Conservation (phyloP, 345 rosid species). For the Hibiscus mutabilis region DNA sequence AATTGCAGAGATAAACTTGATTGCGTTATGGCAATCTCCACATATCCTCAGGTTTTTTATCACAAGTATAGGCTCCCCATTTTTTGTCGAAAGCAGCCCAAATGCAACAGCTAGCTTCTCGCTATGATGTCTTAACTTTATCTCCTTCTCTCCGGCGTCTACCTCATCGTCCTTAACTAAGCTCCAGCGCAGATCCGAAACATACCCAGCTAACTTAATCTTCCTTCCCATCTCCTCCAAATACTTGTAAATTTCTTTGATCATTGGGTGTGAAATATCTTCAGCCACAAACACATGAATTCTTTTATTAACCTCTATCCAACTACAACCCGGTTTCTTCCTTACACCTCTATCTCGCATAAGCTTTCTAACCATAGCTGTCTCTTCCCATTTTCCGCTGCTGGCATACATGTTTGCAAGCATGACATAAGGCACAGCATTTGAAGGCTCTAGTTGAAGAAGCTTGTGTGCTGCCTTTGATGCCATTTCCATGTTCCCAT, state of each 20-base stretch:
- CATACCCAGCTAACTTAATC: constrained; percentile 68
- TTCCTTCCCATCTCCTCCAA: constrained; percentile 57
- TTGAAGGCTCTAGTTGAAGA: constrained; percentile 56
- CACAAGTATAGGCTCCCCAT: constrained; percentile 54
- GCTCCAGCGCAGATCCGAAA: constrained; percentile 66
- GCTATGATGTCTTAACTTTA: constrained; percentile 59
- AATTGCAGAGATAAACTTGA: constrained; percentile 59
- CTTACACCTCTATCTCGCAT: constrained; percentile 72
- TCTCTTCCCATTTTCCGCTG: constrained; percentile 68
- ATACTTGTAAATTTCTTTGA: constrained; percentile 44
- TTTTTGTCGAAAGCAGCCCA: constrained; percentile 58
- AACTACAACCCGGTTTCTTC: constrained; percentile 89
- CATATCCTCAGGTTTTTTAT: constrained; percentile 80
- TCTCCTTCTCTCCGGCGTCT: constrained; percentile 51
- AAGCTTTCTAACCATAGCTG: constrained; percentile 51
- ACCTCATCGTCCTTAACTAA: constrained; percentile 54
- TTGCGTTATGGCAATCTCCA: constrained; percentile 85
- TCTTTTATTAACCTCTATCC: constrained; percentile 68
- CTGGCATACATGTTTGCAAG: constrained; percentile 69
- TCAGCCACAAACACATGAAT: constrained; percentile 75
- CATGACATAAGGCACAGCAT: constrained; percentile 78
- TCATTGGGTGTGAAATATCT: constrained; percentile 79
- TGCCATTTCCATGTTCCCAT: constrained; percentile 61
- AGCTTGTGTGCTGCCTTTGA: constrained; percentile 61
- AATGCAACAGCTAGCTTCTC: constrained; percentile 90